phyloP scores from a whole-genome alignment of 2,329 filamentous ascomycete genomes.

The Niveomyces coronatus region DNA sequence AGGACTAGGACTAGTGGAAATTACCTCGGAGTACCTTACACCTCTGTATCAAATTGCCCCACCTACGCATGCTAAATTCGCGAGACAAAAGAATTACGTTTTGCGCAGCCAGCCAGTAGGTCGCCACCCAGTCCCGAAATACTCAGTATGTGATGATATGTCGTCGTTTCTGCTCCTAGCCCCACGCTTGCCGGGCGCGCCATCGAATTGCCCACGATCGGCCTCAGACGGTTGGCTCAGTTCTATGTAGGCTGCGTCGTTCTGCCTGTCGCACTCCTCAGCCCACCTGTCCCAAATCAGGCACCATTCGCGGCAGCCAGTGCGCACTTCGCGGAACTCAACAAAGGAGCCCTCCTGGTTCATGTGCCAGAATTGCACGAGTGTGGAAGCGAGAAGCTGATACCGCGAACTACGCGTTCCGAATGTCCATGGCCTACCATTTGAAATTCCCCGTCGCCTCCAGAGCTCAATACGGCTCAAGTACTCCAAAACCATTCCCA shows the following conservation, averaged over 20 bases:
- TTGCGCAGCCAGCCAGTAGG: background rate
- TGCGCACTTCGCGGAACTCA: background rate
- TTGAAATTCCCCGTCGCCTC: background rate
- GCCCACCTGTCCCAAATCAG: constrained; percentile 22
- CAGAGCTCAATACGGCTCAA: constrained; percentile 4
- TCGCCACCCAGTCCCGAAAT: constrained; percentile 1
- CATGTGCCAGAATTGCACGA: constrained; percentile 10
- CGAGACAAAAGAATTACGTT: background rate
- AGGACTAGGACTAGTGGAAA: too few species aligned
- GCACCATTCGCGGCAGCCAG: constrained; percentile 12
- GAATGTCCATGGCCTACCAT: constrained; percentile 4
- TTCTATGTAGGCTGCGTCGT: background rate
- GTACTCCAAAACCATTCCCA: constrained; percentile 11
- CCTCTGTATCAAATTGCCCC: too few species aligned
- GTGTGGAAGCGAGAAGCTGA: constrained; percentile 6
- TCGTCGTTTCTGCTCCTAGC: too few species aligned
- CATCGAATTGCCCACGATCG: constrained; percentile 10
- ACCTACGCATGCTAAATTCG: background rate
- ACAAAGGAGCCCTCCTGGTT: constrained; percentile 6
- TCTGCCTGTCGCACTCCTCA: constrained; percentile 3
- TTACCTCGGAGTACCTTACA: too few species aligned
- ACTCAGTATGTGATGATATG: too few species aligned
- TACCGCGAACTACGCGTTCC: background rate
- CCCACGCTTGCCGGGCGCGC: too few species aligned
- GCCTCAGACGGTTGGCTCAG: background rate